Percentiles rank a stretch among this genome's conserved stretches.
phyloP scores from a whole-genome alignment of 78 protist species.

The Dictyostelium firmibasis region DNA sequence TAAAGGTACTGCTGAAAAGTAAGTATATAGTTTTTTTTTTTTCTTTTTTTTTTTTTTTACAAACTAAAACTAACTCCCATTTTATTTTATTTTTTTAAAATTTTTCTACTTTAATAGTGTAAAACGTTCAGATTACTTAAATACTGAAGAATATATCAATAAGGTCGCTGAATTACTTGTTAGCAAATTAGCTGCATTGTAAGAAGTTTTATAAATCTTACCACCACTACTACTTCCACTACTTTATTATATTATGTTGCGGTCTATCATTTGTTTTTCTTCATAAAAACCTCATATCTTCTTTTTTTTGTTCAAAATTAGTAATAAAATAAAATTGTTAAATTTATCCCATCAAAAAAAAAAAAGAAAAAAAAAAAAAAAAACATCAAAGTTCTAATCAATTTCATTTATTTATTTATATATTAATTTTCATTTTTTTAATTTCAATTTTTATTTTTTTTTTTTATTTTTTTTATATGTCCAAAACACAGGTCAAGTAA shows the following conservation, averaged over 20 bases:
- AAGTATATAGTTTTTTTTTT: no score
- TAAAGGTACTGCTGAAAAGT: conserved; percentile 24
- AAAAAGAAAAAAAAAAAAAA: no score
- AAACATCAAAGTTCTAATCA: background rate
- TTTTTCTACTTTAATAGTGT: conserved; percentile 6
- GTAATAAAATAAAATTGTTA: background rate
- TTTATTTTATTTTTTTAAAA: background rate
- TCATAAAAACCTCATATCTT: background rate
- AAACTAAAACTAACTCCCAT: background rate
- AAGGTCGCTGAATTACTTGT: conserved; percentile 70
- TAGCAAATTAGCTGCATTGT: conserved; percentile 10
- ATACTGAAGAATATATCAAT: conserved; percentile 78
- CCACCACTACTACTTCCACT: background rate
- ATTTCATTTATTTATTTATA: no score
- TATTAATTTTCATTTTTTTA: no score
- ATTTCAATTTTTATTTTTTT: no score
- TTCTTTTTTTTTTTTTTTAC: no score
- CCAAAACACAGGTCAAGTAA: background rate
- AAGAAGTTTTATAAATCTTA: background rate
- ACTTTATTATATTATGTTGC: background rate
- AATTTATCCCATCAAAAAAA: background rate
- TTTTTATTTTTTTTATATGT: no score
- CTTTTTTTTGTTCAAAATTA: background rate
- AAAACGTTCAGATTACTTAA: conserved; percentile 64
- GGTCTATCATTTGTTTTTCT: background rate